Conservation (phyloP, 1,139 yeast species). For the Blastobotrys elegans region DNA sequence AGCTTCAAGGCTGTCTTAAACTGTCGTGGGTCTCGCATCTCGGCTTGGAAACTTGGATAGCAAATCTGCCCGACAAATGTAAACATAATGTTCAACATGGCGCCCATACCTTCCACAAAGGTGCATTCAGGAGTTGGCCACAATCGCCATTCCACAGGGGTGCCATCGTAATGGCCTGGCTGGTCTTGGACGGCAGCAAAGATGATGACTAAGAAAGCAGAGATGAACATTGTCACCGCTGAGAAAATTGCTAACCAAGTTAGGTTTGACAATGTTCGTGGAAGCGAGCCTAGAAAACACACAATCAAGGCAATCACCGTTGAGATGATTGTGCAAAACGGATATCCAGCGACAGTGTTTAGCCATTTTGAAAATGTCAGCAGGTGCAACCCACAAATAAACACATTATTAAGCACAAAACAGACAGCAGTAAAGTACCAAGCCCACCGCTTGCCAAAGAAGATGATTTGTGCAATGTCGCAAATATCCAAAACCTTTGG, state of each 20-base stretch:
- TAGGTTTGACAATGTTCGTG: constrained; percentile 52
- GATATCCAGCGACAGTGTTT: constrained; percentile 48
- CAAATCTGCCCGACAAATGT: constrained; percentile 62
- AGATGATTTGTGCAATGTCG: constrained; percentile 55
- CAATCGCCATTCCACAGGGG: constrained; percentile 42
- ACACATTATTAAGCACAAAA: constrained; percentile 50
- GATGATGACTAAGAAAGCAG: constrained; percentile 48
- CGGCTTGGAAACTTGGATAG: constrained; percentile 56
- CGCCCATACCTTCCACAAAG: constrained; percentile 52
- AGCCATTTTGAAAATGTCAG: constrained; percentile 56
- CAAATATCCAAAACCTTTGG: constrained; percentile 51
- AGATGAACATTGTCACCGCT: constrained; percentile 53
- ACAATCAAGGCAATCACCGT: constrained; percentile 44
- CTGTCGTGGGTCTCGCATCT: constrained; percentile 54
- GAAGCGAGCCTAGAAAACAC: constrained; percentile 49
- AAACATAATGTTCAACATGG: constrained; percentile 54
- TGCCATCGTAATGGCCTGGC: constrained; percentile 40
- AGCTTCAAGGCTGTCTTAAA: constrained; percentile 52
- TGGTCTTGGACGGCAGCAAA: constrained; percentile 53
- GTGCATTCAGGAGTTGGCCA: constrained; percentile 51
- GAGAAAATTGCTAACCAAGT: constrained; percentile 48
- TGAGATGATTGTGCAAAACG: constrained; percentile 50
- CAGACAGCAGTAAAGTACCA: constrained; percentile 57
- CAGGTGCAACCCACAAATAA: constrained; percentile 58
- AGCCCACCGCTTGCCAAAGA: constrained; percentile 48